Percentiles rank a stretch among this genome's conserved stretches.
Evolutionary conservation across 805 yeast genomes (phyloP).

Genomic region (Saccharomycopsis javanensis): DNA sequence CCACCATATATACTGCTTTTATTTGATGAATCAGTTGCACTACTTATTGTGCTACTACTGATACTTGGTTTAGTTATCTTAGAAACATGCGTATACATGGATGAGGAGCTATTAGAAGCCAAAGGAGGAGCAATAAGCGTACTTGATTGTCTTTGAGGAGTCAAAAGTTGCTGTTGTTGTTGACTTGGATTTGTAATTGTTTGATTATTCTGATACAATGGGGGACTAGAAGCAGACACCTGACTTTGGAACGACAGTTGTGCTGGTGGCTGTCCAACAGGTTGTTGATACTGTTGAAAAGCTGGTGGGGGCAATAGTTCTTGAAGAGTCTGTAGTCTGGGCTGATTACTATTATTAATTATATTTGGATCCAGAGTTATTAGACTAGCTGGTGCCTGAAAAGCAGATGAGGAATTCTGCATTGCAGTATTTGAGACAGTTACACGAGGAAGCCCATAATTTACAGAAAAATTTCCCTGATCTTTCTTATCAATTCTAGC

Average conservation of each 20-base stretch:
- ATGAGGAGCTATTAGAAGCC: neutral
- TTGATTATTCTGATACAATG: neutral
- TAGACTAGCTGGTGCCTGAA: neutral
- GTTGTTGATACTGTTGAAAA: neutral
- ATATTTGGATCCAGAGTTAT: neutral
- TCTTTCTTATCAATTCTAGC: constrained; percentile 1
- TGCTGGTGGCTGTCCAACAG: neutral
- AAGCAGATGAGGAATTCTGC: neutral
- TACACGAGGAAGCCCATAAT: neutral
- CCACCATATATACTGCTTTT: neutral
- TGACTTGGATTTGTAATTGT: neutral
- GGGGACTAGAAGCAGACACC: neutral
- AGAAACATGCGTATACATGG: neutral
- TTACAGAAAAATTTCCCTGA: neutral
- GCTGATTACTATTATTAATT: neutral
- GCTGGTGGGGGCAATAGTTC: neutral
- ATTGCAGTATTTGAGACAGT: neutral
- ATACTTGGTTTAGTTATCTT: neutral
- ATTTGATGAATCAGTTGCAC: neutral
- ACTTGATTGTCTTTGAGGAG: neutral
- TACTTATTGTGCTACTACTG: neutral
- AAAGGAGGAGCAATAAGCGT: neutral
- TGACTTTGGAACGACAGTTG: neutral
- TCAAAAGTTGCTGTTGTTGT: neutral
- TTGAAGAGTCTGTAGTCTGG: neutral